Evolutionary conservation across 2,329 filamentous ascomycete species (phyloP), one percentile per base, ranked within the genome.

Genomic region (Cercospora sp.): DNA sequence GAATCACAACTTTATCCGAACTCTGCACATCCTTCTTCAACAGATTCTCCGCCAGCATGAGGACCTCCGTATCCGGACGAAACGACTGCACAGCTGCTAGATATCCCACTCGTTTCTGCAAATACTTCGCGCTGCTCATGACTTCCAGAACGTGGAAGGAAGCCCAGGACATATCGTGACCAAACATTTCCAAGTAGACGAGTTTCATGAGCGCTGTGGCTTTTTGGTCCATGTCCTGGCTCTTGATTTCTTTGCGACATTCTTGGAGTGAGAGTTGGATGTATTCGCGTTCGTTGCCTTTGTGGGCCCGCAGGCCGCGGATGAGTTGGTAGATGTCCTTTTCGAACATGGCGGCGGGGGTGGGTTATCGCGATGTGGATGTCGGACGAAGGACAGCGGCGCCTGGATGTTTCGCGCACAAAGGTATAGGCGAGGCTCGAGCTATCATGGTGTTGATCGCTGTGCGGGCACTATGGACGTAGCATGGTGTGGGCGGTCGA

Each of bases 291-390:
- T 99, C 95, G 77, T 90, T 91, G 75, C 94, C 94, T 81, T 97
- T 97, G 83, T 98, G 94, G 79, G 94, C 95, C 73, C 95, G 90
- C 78, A 99, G 85, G 76, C 95, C 95, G 81, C 94, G 89, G 76
- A 99, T 99, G 85, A 99, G 94, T 88, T 98, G 94, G 82, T 97
- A 97, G 20, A 99, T 88, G 51, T 95, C 97, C 83, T 99, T 99
- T 81, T 99, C 95, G 83, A 99, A 99, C 95, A 94, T 98, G 71
- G 12, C 69, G 64, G 33, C 63, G 39, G 23, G n/a, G 1, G 39
- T 60, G 26, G 51, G 28, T 59, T 36, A 18, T 59, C 60, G 62
- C 13, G 31, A 45, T 26, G 20, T 36, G 23, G 30, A 8, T 3
- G 36, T 18, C 26, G 30, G 23, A n/a, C 39, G 42, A 61, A 26